phyloP scores from a whole-genome alignment of 1,139 yeast genomes.

The Hansenula lynferdii region DNA sequence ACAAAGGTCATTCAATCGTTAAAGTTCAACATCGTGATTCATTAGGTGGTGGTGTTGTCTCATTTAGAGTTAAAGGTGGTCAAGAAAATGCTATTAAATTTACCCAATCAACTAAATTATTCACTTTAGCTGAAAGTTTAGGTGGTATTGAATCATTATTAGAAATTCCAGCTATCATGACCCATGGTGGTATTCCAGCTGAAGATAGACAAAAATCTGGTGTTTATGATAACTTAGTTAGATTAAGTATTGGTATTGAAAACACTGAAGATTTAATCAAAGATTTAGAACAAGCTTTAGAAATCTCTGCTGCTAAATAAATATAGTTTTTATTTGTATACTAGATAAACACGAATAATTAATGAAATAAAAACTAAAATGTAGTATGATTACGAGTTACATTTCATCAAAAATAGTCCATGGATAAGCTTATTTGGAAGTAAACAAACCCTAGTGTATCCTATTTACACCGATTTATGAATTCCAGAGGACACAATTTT shows the following conservation, averaged over 20 bases:
- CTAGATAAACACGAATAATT: too few species aligned
- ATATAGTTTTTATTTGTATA: too few species aligned
- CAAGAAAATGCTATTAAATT: constrained; percentile 70
- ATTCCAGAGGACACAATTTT: too few species aligned
- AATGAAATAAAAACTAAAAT: too few species aligned
- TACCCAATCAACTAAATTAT: constrained; percentile 69
- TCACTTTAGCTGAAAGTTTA: constrained; percentile 84
- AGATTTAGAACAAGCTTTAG: constrained; percentile 70
- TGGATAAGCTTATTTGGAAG: too few species aligned
- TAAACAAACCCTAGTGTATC: too few species aligned
- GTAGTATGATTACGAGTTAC: too few species aligned
- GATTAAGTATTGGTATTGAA: constrained; percentile 86
- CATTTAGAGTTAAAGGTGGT: constrained; percentile 83
- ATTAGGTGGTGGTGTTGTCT: constrained; percentile 90
- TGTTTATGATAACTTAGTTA: constrained; percentile 75
- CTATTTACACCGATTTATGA: too few species aligned
- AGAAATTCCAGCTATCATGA: constrained; percentile 91
- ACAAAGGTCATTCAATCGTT: constrained; percentile 60
- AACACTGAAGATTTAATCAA: constrained; percentile 71
- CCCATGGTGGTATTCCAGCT: constrained; percentile 88
- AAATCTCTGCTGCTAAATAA: constrained; percentile 10
- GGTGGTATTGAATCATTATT: constrained; percentile 88
- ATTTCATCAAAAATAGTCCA: too few species aligned
- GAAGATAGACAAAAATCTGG: constrained; percentile 78
- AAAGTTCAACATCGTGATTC: constrained; percentile 76